Percentiles rank a stretch among this genome's conserved stretches.
Evolutionary conservation across 768 basidiomycete species (phyloP).

Genomic region (Lactarius hengduanensis): DNA sequence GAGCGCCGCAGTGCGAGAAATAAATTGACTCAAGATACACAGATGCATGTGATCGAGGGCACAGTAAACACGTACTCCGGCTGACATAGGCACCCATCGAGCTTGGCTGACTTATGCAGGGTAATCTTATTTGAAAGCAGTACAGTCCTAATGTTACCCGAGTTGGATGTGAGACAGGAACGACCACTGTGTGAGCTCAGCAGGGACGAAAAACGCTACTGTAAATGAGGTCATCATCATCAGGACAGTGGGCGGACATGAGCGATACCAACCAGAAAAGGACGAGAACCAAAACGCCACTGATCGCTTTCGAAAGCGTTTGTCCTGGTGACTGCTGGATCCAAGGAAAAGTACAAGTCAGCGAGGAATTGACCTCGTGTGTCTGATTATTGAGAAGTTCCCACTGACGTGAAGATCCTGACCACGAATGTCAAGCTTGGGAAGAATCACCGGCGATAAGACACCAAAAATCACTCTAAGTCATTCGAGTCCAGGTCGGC

Average conservation of each 20-base stretch:
- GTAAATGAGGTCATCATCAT: neutral
- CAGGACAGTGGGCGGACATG: slow-evolving; percentile 8
- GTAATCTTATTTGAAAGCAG: slow-evolving; percentile 10
- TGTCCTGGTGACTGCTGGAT: no score
- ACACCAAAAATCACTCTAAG: neutral
- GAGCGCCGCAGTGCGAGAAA: neutral
- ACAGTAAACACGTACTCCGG: neutral
- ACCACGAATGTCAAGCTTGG: neutral
- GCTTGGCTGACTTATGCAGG: neutral
- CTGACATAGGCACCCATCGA: neutral
- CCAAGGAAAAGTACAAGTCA: neutral
- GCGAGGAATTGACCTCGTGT: neutral
- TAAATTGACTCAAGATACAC: neutral
- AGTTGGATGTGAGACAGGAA: slow-evolving; percentile 11
- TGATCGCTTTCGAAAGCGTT: slow-evolving; percentile 6
- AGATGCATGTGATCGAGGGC: neutral
- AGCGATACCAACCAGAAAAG: neutral
- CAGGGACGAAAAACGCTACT: slow-evolving; percentile 2
- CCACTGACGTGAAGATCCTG: neutral
- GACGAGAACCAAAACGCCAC: slow-evolving; percentile 11
- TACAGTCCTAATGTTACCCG: slow-evolving; percentile 4
- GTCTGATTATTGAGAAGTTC: neutral
- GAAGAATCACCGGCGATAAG: neutral
- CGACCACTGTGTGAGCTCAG: neutral
- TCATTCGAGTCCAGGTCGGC: neutral